Evolutionary conservation across 1,284 basidiomycete genomes (phyloP).

Genomic region (Pascua sp.): DNA sequence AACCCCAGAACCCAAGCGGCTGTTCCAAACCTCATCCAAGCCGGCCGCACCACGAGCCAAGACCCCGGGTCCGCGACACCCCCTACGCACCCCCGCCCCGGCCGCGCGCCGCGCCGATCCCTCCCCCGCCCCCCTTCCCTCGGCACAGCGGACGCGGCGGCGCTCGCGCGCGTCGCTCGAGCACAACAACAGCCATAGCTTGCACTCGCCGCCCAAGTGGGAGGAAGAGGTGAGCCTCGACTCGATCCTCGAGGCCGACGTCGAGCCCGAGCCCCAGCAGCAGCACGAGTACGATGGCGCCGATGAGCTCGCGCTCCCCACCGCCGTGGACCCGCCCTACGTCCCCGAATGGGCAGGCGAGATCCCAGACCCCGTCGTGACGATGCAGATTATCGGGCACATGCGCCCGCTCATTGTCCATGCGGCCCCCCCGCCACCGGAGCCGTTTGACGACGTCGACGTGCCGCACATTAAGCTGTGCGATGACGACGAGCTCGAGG

Average conservation of each 20-base stretch:
- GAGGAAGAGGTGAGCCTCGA: constrained; percentile 40
- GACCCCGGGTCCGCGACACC: constrained; percentile 8
- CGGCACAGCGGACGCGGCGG: constrained; percentile 33
- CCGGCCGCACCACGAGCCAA: constrained; percentile 4
- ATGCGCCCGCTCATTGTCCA: constrained; percentile 11
- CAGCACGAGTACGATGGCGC: not conserved
- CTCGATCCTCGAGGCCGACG: constrained; percentile 28
- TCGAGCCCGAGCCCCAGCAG: constrained; percentile 6
- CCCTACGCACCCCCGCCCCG: constrained; percentile 15
- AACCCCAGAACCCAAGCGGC: constrained; percentile 16
- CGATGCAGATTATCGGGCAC: constrained; percentile 6
- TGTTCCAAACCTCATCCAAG: constrained; percentile 14
- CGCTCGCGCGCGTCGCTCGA: constrained; percentile 11
- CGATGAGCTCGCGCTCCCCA: constrained; percentile 13
- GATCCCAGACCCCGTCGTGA: constrained; percentile 13
- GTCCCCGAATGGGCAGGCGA: constrained; percentile 15
- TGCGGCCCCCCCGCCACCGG: not conserved
- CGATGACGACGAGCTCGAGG: constrained; percentile 12
- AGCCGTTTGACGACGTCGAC: not conserved
- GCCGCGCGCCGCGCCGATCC: constrained; percentile 7
- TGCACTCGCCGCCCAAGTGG: constrained; percentile 20
- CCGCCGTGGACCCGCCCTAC: constrained; percentile 7
- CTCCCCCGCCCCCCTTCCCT: constrained; percentile 36
- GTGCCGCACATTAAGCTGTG: constrained; percentile 3
- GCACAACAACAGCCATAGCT: not conserved